Conservation (phyloP, 805 yeast species). For the Cyberlindnera meyerae region DNA sequence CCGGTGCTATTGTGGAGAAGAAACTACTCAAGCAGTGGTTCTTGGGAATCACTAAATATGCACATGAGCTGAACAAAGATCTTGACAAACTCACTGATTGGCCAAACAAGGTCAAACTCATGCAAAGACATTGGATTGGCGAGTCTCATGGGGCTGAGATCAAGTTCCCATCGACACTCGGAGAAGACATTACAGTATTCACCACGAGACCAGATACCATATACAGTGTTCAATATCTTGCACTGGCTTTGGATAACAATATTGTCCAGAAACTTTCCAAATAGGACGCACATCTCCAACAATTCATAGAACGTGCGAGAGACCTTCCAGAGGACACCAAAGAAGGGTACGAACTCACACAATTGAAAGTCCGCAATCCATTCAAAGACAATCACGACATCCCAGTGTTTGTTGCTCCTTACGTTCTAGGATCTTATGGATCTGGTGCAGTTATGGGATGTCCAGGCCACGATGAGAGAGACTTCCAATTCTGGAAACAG, state of each 20-base stretch:
- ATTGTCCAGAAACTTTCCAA: slow-evolving; percentile 39
- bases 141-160: slow-evolving; percentile 76
- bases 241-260: slow-evolving; percentile 70
- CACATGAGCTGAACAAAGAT: slow-evolving; percentile 62
- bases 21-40: slow-evolving; percentile 86
- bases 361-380: slow-evolving; percentile 53
- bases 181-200: slow-evolving; percentile 46
- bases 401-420: slow-evolving; percentile 88
- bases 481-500: slow-evolving; percentile 69
- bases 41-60: slow-evolving; percentile 80
- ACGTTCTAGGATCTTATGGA: slow-evolving; percentile 80
- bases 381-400: slow-evolving; percentile 39
- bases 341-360: slow-evolving; percentile 52
- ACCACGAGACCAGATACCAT: slow-evolving; percentile 92
- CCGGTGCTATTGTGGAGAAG: slow-evolving; percentile 92
- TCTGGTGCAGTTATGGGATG: slow-evolving; percentile 97
- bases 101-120: slow-evolving; percentile 84
- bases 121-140: slow-evolving; percentile 96
- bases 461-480: slow-evolving; percentile 90
- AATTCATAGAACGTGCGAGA: slow-evolving; percentile 40
- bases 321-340: slow-evolving; percentile 43
- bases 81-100: slow-evolving; percentile 58
- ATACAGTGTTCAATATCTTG: slow-evolving; percentile 76
- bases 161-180: slow-evolving; percentile 36
- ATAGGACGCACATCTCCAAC: slow-evolving; percentile 35